Base-by-base conservation (phyloP, 1,284 basidiomycete species). In the Pterulicium gracile region DNA sequence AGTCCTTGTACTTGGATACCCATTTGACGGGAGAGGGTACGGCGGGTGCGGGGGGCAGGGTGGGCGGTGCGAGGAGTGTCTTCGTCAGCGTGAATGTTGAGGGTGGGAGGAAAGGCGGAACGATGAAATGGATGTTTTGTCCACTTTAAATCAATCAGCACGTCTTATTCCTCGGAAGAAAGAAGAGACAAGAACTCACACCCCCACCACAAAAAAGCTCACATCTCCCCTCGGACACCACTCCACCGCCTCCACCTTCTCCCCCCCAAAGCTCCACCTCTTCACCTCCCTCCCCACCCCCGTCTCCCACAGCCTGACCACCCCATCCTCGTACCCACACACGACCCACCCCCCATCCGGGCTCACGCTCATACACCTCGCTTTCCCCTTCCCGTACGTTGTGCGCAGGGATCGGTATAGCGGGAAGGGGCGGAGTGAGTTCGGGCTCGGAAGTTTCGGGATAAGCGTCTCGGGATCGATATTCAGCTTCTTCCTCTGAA, bases 391-490 rank as follows among this genome's bases (percentile, higher is more conserved):
- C 1, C 77, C 69, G 61, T 92, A 94, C 15, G 68, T 57, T 56
- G 92, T 86, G 53, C 73, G 71, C 44, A 98, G 71, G 41, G 83
- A 81, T 50, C 75, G 77, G 55, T 91, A 88, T 49, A 79, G 88
- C 2, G 96, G 96, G 85, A 98, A 99, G 1, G 96, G 96, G 49
- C 85, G 81, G 46, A 99, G 70, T 58, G 91, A 95, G 58, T 72
- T 86, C 14, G 95, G 94, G 53, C 86, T 88, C 0, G 96, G 96
- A n/a, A 99, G 72, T 66, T 97, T 94, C 35, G 96, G 96, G 44
- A 98, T 83, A 20, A 99, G 73, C 49, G 83, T 86, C 54, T 87
- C 81, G 0, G 96, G 92, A 59, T 96, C 89, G 50, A 94, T 88
- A 58, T 89, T 89, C 42, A 97, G 77, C 63, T 88, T 92, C 53